phyloP scores from a whole-genome alignment of 805 yeast genomes.

The Ogataea angusta region DNA sequence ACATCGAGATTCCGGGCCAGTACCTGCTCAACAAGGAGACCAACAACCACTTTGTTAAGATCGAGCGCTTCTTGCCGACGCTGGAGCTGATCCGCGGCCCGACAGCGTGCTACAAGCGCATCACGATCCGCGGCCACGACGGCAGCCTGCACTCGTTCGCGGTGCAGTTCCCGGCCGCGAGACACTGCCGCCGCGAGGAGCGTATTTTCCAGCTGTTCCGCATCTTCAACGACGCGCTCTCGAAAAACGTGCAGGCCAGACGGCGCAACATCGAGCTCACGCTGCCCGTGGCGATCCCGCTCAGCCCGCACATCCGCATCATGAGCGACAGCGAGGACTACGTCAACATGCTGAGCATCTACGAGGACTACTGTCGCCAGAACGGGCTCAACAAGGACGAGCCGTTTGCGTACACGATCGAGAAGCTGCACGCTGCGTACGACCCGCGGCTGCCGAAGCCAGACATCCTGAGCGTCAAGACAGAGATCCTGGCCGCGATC shows the following conservation, averaged over 20 bases:
- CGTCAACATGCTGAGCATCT: conserved; percentile 73
- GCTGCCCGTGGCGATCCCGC: conserved; percentile 86
- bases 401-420: conserved; percentile 81
- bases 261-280: conserved; percentile 82
- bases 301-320: conserved; percentile 91
- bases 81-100: conserved; percentile 87
- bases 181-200: conserved; percentile 96
- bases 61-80: conserved; percentile 87
- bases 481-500: conserved; percentile 87
- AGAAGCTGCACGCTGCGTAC: conserved; percentile 85
- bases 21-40: conserved; percentile 83
- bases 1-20: conserved; percentile 96
- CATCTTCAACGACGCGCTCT: conserved; percentile 76
- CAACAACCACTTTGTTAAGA: conserved; percentile 87
- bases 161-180: conserved; percentile 95
- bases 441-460: conserved; percentile 94
- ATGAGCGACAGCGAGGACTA: conserved; percentile 79
- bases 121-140: conserved; percentile 89
- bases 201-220: conserved; percentile 89
- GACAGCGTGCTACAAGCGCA: conserved; percentile 82
- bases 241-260: conserved; percentile 82
- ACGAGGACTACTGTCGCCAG: conserved; percentile 80
- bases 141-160: conserved; percentile 91
- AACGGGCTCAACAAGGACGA: conserved; percentile 78
- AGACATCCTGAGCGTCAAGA: conserved; percentile 80